Evolutionary conservation across 1,284 basidiomycete species (phyloP).

Genomic region (Ceratobasidium sp.): DNA sequence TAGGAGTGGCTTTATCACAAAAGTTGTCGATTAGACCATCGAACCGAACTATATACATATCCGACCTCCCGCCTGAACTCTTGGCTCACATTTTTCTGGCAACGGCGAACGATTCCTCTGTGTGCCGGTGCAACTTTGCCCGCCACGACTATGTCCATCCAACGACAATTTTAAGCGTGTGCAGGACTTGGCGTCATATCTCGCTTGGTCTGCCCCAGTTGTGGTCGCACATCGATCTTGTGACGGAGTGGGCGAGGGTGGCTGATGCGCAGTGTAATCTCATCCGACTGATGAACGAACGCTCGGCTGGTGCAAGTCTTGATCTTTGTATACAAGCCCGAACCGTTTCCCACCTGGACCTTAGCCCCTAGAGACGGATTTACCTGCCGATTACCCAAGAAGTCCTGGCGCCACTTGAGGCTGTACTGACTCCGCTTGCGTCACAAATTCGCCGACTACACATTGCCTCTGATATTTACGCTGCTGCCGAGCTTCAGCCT

Average conservation of each 20-base stretch:
- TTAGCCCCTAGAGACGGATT: too few relatives aligned
- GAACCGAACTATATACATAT: not conserved
- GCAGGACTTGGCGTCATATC: not conserved
- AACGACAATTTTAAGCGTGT: not conserved
- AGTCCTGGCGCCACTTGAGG: not conserved
- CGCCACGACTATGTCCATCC: not conserved
- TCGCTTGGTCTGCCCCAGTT: not conserved
- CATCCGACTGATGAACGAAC: not conserved
- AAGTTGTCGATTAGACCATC: not conserved
- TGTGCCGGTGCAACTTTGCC: not conserved
- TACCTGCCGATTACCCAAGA: not conserved
- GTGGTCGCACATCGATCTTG: slow-evolving; percentile 2
- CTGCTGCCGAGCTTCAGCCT: not conserved
- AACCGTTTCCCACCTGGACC: not conserved
- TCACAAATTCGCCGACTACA: not conserved
- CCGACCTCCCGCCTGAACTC: not conserved
- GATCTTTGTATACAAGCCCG: not conserved
- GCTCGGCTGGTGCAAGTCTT: not conserved
- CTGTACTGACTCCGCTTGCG: not conserved
- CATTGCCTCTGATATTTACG: not conserved
- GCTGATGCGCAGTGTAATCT: not conserved
- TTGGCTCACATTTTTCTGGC: not conserved
- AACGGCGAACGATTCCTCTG: not conserved
- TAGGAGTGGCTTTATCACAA: not conserved
- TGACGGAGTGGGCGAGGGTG: not conserved